Percentiles rank a stretch among this genome's conserved stretches.
phyloP scores from a whole-genome alignment of 345 rosid species.

The Bruguiera parviflora region DNA sequence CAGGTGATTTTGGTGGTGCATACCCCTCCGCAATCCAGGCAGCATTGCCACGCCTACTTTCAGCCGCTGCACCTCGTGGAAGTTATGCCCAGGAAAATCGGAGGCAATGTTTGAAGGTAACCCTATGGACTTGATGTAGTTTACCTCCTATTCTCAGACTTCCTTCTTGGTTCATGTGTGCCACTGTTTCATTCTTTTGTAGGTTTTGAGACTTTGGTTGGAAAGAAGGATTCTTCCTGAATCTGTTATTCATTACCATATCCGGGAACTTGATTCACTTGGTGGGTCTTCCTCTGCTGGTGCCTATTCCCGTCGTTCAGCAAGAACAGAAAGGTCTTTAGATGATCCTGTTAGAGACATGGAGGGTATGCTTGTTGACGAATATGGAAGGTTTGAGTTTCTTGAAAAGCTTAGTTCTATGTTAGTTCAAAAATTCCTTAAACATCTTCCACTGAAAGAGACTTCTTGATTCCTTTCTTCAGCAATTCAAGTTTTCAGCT shows the following conservation, averaged over 20 bases:
- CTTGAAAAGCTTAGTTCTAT: slow-evolving; percentile 4
- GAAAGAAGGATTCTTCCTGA: slow-evolving; percentile 86
- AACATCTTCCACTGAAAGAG: slow-evolving; percentile 8
- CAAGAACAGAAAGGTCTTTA: slow-evolving; percentile 87
- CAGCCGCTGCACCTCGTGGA: slow-evolving; percentile 86
- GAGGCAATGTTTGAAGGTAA: slow-evolving; percentile 79
- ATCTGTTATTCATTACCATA: slow-evolving; percentile 66
- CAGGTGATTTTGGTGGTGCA: slow-evolving; percentile 71
- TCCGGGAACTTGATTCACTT: slow-evolving; percentile 68
- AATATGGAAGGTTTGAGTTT: slow-evolving; percentile 79
- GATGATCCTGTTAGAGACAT: slow-evolving; percentile 97
- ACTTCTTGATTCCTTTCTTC: slow-evolving; percentile 21
- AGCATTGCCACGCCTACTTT: slow-evolving; percentile 59
- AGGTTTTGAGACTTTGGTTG: slow-evolving; percentile 92
- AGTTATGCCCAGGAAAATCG: slow-evolving; percentile 69
- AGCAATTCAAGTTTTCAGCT: slow-evolving; percentile 97
- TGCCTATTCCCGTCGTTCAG: slow-evolving; percentile 83
- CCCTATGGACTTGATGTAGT: slow-evolving; percentile 9
- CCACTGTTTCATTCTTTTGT: slow-evolving; percentile 7
- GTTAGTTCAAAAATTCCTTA: slow-evolving; percentile 11
- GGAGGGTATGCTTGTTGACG: slow-evolving; percentile 99
- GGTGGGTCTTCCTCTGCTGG: slow-evolving; percentile 56
- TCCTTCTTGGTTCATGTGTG: slow-evolving; percentile 7
- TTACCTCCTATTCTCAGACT: background rate
- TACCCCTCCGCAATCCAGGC: slow-evolving; percentile 72